These are phyloP conservation scores for Daldinia decipiens DNA, from an alignment of 495 filamentous ascomycete species.

Conservation along the genomic window DNA sequence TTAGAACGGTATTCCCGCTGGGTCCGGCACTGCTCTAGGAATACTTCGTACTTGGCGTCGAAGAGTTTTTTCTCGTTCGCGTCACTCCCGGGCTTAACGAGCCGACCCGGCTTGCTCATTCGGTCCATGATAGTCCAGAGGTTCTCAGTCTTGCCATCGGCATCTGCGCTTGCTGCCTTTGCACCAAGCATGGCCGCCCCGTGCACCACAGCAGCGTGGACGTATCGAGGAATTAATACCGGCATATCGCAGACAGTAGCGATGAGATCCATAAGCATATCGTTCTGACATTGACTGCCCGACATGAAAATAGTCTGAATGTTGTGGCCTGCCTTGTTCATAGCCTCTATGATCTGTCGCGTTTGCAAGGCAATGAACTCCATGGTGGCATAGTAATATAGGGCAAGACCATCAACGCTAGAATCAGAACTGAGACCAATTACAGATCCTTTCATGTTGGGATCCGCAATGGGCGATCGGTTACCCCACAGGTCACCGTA, in stretches of 20 bases:
- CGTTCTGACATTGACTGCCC: constrained; percentile 95
- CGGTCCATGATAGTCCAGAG: constrained; percentile 97
- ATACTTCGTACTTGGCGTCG: constrained; percentile 84
- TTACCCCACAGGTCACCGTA: constrained; percentile 99
- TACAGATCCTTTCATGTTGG: constrained; percentile 88
- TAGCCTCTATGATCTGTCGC: constrained; percentile 89
- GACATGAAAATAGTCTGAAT: constrained; percentile 98
- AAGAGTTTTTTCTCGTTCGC: constrained; percentile 79
- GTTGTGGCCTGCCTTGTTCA: constrained; percentile 85
- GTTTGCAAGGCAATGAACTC: constrained; percentile 98
- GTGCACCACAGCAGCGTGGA: constrained; percentile 95
- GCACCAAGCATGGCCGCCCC: constrained; percentile 97
- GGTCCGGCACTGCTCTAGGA: constrained; percentile 78
- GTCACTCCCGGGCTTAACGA: constrained; percentile 76
- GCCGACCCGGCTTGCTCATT: constrained; percentile 92
- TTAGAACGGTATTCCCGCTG: constrained; percentile 77
- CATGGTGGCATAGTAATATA: constrained; percentile 93
- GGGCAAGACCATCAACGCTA: constrained; percentile 82
- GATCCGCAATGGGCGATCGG: constrained; percentile 89
- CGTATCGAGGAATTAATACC: constrained; percentile 89
- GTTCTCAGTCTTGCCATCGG: constrained; percentile 80
- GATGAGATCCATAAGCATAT: constrained; percentile 87
- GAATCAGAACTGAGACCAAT: constrained; percentile 88
- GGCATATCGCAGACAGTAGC: constrained; percentile 91
- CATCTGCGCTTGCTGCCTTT: constrained; percentile 84